Conservation (phyloP, 1,139 yeast genomes). For the Taphrina communis region DNA sequence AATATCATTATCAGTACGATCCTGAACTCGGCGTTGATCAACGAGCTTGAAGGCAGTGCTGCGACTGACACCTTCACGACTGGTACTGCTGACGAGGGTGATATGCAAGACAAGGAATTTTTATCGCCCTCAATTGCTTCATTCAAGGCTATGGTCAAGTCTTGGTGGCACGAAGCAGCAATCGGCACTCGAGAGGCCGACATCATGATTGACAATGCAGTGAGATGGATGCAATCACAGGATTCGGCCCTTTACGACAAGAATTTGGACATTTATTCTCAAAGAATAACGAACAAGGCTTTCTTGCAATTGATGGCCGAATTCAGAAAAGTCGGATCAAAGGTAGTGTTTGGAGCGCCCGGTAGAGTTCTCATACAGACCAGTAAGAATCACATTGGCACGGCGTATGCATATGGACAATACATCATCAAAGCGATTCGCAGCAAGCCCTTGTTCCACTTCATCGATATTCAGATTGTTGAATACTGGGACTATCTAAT, state of each 20-base stretch:
- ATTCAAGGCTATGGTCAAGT: slow-evolving; percentile 74
- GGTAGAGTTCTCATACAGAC: slow-evolving; percentile 77
- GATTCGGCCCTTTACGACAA: slow-evolving; percentile 77
- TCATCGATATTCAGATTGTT: slow-evolving; percentile 72
- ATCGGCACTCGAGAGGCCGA: slow-evolving; percentile 76
- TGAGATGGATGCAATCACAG: slow-evolving; percentile 84
- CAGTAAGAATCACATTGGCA: slow-evolving; percentile 76
- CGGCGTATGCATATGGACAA: slow-evolving; percentile 92
- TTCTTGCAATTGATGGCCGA: slow-evolving; percentile 81
- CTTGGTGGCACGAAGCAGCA: slow-evolving; percentile 94
- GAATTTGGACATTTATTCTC: slow-evolving; percentile 81
- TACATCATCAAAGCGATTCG: slow-evolving; percentile 80
- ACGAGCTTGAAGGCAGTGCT: slow-evolving; percentile 90
- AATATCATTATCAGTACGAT: slow-evolving; percentile 85
- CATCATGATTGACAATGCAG: slow-evolving; percentile 78
- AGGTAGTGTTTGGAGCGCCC: slow-evolving; percentile 79
- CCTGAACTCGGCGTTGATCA: slow-evolving; percentile 78
- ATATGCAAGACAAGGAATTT: slow-evolving; percentile 57
- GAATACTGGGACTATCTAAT: slow-evolving; percentile 88
- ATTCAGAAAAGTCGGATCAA: slow-evolving; percentile 76
- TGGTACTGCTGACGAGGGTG: slow-evolving; percentile 55
- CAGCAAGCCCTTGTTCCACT: slow-evolving; percentile 79
- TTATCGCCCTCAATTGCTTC: slow-evolving; percentile 63
- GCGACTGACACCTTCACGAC: slow-evolving; percentile 46
- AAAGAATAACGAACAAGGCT: slow-evolving; percentile 83